These are phyloP conservation scores for Collybiopsis confluens DNA, from an alignment of 768 basidiomycete species.

Conservation along the genomic window DNA sequence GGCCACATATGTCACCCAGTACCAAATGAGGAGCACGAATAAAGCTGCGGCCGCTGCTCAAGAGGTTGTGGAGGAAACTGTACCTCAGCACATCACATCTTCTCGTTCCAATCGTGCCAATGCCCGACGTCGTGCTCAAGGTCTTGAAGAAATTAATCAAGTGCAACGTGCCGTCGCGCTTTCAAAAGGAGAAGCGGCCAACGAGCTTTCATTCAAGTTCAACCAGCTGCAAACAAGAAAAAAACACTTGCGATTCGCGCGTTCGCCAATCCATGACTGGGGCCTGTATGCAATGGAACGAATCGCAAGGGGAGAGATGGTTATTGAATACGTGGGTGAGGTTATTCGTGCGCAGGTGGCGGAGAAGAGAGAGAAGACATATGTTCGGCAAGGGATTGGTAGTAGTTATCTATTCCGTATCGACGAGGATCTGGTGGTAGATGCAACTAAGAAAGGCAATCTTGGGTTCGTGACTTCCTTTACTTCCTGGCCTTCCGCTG, in stretches of 20 bases:
- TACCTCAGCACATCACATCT: slow-evolving; percentile 57
- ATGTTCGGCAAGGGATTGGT: slow-evolving; percentile 95
- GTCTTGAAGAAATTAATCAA: slow-evolving; percentile 92
- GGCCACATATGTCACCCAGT: slow-evolving; percentile 88
- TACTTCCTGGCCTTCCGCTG: slow-evolving; percentile 12
- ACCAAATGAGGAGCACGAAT: slow-evolving; percentile 56
- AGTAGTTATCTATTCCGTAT: slow-evolving; percentile 97
- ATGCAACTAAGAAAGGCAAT: slow-evolving; percentile 98
- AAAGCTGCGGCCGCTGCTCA: slow-evolving; percentile 39
- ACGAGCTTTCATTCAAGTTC: slow-evolving; percentile 86
- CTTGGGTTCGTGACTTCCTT: slow-evolving; percentile 69
- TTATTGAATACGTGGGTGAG: slow-evolving; percentile 99
- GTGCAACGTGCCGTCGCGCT: slow-evolving; percentile 76
- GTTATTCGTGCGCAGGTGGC: slow-evolving; percentile 93
- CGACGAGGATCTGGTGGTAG: slow-evolving; percentile 96
- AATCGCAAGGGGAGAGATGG: slow-evolving; percentile 94
- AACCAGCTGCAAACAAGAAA: slow-evolving; percentile 97
- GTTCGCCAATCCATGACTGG: slow-evolving; percentile 97
- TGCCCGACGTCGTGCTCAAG: slow-evolving; percentile 85
- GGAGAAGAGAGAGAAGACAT: slow-evolving; percentile 94
- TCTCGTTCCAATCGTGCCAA: slow-evolving; percentile 91
- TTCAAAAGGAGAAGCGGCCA: slow-evolving; percentile 70
- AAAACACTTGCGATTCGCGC: slow-evolving; percentile 93
- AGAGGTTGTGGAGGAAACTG: slow-evolving; percentile 34
- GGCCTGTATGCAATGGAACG: slow-evolving; percentile 97